A percentile compares a stretch with the other conserved stretches of the same genome.
These are phyloP conservation scores for Aquilaria agallochum DNA, from an alignment of 441 rosid genomes.

Conservation along the genomic window DNA sequence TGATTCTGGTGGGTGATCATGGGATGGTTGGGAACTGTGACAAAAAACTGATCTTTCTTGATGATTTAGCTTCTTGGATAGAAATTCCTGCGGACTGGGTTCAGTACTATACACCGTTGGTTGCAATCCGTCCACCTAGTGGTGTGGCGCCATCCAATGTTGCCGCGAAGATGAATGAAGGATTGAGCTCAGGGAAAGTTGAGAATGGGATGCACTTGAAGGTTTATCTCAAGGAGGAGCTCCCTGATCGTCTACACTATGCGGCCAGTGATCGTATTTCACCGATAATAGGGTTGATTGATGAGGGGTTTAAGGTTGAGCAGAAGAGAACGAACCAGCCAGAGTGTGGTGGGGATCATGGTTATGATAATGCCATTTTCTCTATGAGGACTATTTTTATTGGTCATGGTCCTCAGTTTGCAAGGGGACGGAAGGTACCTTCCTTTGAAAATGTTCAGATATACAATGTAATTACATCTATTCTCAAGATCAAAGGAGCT, in stretches of 20 bases:
- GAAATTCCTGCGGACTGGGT: constrained; percentile 64
- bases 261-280: constrained; percentile 62
- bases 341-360: constrained; percentile 93
- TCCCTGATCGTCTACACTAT: constrained; percentile 86
- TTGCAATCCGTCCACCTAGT: constrained; percentile 64
- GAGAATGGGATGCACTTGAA: constrained; percentile 69
- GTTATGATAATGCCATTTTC: constrained; percentile 89
- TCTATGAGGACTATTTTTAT: constrained; percentile 94
- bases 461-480: constrained; percentile 74
- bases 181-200: constrained; percentile 63
- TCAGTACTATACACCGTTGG: constrained; percentile 60
- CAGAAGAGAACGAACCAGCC: constrained; percentile 40
- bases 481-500: constrained; percentile 64
- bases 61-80: constrained; percentile 76
- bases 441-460: constrained; percentile 93
- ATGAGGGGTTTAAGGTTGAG: constrained; percentile 76
- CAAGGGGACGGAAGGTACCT: constrained; percentile 71
- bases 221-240: constrained; percentile 78
- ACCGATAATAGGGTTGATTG: constrained; percentile 71
- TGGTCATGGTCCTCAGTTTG: constrained; percentile 87
- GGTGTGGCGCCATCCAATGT: constrained; percentile 33
- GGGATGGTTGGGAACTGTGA: constrained; percentile 99
- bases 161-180: constrained; percentile 79
- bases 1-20: constrained; percentile 93
- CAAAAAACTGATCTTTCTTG: constrained; percentile 57